Base-by-base conservation (phyloP, 331 rosid species). In the Stylosanthes scabra region DNA sequence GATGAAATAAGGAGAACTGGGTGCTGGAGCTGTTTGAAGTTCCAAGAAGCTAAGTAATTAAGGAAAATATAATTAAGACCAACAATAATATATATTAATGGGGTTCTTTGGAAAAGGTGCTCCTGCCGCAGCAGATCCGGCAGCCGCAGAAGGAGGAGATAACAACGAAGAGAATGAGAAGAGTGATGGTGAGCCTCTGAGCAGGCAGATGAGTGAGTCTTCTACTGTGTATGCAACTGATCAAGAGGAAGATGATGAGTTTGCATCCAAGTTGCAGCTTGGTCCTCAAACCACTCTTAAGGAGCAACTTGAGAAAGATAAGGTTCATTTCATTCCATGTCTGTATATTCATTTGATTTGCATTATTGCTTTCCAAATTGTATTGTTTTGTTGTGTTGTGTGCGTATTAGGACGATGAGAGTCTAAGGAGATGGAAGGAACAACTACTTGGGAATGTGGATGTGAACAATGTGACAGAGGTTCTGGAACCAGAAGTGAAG, bases 361-460 rank as follows among this genome's bases (percentile, higher is more conserved):
- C 39, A 34, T 34, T 34, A 6, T 7, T 39, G 42, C 42, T 39
- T 42, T 42, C 7, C 11, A 7, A 42, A 7, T 39, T 9, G 2
- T 59, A 6, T 68, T 9, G 5, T 20, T 20, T 20, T 20, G 13
- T 42, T 68, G 9, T 20, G 13, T 42, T 68, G 9, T 60, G 61
- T 37, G 15, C 55, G 14, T 75, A 90, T 97, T 75, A 93, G 98
- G 97, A 93, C 13, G 97, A 93, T 63, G 97, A 90, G 76, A 93
- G 98, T 81, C 63, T 93, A 39, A 82, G 93, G 84, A 84, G 87
- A 74, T 90, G 98, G 98, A 93, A 90, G 81, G 97, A 93, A 66
- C 98, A 93, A 70, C 97, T 93, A 74, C 93, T 93, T 68, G 98
- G 97, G 71, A 82, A 84, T 72, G 97, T 93, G 46, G 97, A 88